phyloP scores from a whole-genome alignment of 352 stramenopile genomes.

The Pythium plurisporium region DNA sequence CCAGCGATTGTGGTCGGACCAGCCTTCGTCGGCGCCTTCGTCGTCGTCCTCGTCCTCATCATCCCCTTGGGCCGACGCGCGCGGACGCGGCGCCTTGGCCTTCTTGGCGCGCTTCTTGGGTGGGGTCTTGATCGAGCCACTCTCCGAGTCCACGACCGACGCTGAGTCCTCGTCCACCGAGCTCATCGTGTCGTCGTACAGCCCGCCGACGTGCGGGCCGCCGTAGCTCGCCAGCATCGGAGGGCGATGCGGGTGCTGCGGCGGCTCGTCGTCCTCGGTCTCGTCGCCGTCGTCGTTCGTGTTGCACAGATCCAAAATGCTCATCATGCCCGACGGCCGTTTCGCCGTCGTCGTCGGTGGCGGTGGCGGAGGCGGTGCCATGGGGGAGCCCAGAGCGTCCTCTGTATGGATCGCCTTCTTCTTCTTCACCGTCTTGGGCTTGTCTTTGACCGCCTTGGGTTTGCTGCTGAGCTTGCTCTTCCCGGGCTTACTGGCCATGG shows the following conservation, averaged over 20 bases:
- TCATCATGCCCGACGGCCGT: slow-evolving; percentile 56
- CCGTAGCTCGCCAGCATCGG: not conserved
- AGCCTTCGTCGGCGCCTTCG: slow-evolving; percentile 49
- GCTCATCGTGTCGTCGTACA: slow-evolving; percentile 31
- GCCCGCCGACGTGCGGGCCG: slow-evolving; percentile 21
- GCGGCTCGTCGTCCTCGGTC: slow-evolving; percentile 24
- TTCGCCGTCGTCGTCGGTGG: not conserved
- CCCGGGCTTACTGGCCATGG: not conserved
- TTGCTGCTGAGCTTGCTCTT: slow-evolving; percentile 14
- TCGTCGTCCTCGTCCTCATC: slow-evolving; percentile 37
- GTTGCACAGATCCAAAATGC: slow-evolving; percentile 72
- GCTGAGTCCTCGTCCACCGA: slow-evolving; percentile 23
- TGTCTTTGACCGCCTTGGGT: slow-evolving; percentile 14
- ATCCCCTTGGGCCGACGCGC: not conserved
- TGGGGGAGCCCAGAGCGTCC: too few relatives aligned
- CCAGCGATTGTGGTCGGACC: slow-evolving; percentile 85
- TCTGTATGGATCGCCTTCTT: too few relatives aligned
- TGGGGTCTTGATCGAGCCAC: slow-evolving; percentile 21
- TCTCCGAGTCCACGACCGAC: slow-evolving; percentile 26
- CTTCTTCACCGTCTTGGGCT: slow-evolving; percentile 10
- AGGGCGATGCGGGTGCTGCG: slow-evolving; percentile 8
- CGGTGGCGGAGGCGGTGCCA: not conserved
- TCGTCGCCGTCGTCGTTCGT: slow-evolving; percentile 34
- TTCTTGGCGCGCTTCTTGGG: slow-evolving; percentile 26
- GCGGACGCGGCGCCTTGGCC: slow-evolving; percentile 1